These are phyloP conservation scores for Pyrus pyrifolia DNA, from an alignment of 306 rosid species.

Conservation along the genomic window DNA sequence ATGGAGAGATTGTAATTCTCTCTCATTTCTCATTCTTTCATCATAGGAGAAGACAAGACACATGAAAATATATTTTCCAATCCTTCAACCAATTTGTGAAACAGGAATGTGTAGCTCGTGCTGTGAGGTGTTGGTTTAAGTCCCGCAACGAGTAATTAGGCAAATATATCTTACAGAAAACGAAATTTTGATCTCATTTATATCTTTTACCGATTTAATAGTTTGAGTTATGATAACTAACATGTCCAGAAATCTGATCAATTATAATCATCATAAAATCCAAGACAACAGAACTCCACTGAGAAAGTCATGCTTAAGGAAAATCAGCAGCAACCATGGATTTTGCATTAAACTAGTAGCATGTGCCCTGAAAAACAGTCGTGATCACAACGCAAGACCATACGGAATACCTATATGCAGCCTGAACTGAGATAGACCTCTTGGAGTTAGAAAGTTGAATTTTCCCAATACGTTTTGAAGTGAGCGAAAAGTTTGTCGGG, in stretches of 20 bases:
- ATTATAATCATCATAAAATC: background rate
- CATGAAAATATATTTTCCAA: background rate
- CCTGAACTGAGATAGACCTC: slow-evolving; percentile 55
- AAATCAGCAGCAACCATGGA: background rate
- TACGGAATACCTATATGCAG: slow-evolving; percentile 59
- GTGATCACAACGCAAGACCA: background rate
- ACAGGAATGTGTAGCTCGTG: background rate
- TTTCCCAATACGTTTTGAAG: slow-evolving; percentile 25
- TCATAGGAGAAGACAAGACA: background rate
- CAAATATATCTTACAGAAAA: background rate
- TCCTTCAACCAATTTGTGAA: background rate
- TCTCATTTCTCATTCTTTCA: background rate
- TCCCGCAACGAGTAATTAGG: background rate
- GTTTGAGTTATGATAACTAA: background rate
- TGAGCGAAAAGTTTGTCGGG: slow-evolving; percentile 30
- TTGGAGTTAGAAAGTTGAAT: slow-evolving; percentile 35
- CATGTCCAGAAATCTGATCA: background rate
- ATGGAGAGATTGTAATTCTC: background rate
- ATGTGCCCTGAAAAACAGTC: background rate
- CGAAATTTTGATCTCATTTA: background rate
- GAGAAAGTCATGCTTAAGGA: background rate
- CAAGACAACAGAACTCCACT: background rate
- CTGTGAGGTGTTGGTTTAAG: no score
- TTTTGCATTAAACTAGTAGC: background rate
- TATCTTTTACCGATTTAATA: background rate